phyloP scores from a whole-genome alignment of 306 rosid genomes.

The Cicer yamashitae region DNA sequence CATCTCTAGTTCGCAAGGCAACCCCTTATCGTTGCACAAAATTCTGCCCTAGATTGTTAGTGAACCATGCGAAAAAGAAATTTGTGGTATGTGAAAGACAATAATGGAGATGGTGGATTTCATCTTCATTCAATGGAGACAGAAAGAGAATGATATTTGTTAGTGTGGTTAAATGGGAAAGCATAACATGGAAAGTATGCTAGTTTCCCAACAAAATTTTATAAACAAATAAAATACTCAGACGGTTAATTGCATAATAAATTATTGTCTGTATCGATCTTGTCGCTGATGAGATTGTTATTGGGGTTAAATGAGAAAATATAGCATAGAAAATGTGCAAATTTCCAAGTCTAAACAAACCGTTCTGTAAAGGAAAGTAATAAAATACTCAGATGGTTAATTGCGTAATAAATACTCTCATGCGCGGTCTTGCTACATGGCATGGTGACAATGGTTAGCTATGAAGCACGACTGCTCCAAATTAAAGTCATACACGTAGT shows the following conservation, averaged over 20 bases:
- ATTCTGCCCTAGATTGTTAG: too few species aligned
- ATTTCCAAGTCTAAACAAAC: neutral
- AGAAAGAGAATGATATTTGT: slow-evolving; percentile 15
- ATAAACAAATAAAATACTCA: neutral
- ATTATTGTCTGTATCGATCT: neutral
- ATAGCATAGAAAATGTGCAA: neutral
- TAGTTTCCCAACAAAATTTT: neutral
- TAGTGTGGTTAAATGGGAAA: slow-evolving; percentile 9
- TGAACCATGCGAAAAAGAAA: neutral
- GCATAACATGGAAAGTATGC: slow-evolving; percentile 16
- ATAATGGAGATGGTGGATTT: slow-evolving; percentile 6
- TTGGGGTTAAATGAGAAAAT: neutral
- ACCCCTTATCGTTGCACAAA: neutral
- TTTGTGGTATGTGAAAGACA: neutral
- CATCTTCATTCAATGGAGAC: slow-evolving; percentile 22
- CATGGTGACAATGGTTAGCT: neutral
- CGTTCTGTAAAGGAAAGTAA: neutral
- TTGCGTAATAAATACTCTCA: neutral
- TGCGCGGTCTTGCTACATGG: neutral
- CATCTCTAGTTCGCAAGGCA: neutral
- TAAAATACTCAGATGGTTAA: neutral
- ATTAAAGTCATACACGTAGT: neutral
- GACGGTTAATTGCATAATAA: neutral
- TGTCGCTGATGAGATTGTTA: neutral
- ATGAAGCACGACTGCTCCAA: slow-evolving; percentile 4